Evolutionary conservation across 306 rosid genomes (phyloP).

Genomic region (Spatholobus suberectus): DNA sequence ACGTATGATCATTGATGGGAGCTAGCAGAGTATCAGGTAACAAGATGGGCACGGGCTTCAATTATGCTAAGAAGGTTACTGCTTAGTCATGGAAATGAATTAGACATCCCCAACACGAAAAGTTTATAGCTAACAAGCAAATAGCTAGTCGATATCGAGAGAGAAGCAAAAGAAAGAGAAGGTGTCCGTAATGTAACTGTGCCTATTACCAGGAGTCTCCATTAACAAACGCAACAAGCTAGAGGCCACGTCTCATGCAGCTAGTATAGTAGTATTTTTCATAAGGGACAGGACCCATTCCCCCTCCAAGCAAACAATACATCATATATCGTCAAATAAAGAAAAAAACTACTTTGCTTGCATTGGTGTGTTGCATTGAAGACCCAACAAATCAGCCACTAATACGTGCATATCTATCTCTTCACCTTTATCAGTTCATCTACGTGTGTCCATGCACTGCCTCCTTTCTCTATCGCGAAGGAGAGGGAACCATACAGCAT

Average conservation of each 20-base stretch:
- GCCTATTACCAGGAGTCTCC: slow-evolving; percentile 28
- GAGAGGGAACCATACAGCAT: not conserved
- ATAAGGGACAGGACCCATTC: slow-evolving; percentile 3
- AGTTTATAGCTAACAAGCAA: not conserved
- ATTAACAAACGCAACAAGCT: not conserved
- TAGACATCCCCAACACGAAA: not conserved
- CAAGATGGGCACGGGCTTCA: too few relatives aligned
- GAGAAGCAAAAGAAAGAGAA: slow-evolving; percentile 16
- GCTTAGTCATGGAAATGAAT: not conserved
- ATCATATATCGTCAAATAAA: not conserved
- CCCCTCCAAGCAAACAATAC: not conserved
- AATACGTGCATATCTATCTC: slow-evolving; percentile 34
- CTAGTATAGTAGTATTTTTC: not conserved
- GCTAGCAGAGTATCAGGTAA: too few relatives aligned
- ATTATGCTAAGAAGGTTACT: too few relatives aligned
- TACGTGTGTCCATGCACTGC: slow-evolving; percentile 12
- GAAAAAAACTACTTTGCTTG: slow-evolving; percentile 9
- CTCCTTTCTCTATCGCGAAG: not conserved
- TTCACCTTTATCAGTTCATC: not conserved
- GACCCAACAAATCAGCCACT: slow-evolving; percentile 22
- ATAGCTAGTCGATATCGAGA: not conserved
- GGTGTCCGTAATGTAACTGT: not conserved
- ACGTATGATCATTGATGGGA: too few relatives aligned
- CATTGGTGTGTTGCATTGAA: slow-evolving; percentile 3
- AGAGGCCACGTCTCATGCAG: slow-evolving; percentile 30